Base-by-base conservation (phyloP, 179 eudicot species). In the Camellia oleifera region DNA sequence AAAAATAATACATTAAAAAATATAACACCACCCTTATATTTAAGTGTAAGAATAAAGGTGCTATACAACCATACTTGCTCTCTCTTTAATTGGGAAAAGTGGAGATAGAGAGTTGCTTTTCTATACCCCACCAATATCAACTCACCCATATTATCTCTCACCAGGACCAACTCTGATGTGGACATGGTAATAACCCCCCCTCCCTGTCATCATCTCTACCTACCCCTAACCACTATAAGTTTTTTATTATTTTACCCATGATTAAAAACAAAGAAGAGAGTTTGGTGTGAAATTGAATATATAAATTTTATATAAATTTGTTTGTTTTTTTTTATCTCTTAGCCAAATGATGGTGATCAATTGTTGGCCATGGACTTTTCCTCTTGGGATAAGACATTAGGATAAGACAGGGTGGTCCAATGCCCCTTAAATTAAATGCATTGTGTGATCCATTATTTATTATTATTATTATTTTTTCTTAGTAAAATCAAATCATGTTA, bases 161-260 rank as follows among this genome's bases (percentile, higher is more conserved):
- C 8, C 32, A 42, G 17, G 18, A 82, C 78, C 81, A 81, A 83
- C 67, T 66, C 52, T 79, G 69, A 76, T 72, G 13, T 48, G 75
- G 78, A 75, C 40, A 32, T 32, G 69, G 76, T 58, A 66, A 76
- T 48, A 77, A 44, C 69, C 78, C 64, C 81, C 72, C 70, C 85
- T 86, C 89, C 81, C 72, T 75, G 87, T 86, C 89, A 82, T 78
- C 70, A 56, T 86, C 89, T 69, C 63, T 72, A 86, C 89, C 89
- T 74, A 86, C 89, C 82, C 73, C 77, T 76, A 84, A 82, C 87
- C 85, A 86, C 89, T 78, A 74, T 77, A 26, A n/a, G n/a, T 14
- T 77, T 63, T n/a, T 4, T 56, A 3, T 1, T 57, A 45, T n/a
- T 71, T 71, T 20, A 61, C 70, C 44, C 20, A 18, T 65, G 11